Conservation (phyloP, 495 filamentous ascomycete genomes). For the Penicillium egyptiacum region DNA sequence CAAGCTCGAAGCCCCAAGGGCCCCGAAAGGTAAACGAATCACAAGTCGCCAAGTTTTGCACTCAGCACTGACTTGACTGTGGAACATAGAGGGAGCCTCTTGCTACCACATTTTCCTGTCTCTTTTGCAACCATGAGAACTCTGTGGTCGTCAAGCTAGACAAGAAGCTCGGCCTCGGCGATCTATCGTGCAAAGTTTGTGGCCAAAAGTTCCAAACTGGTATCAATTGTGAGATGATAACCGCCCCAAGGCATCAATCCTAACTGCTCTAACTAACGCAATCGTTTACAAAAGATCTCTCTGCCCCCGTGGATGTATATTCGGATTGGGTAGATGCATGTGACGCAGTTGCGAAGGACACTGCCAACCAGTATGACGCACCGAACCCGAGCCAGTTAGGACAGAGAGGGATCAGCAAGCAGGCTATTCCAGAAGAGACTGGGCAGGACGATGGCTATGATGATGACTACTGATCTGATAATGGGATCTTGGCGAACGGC, state of each 20-base stretch:
- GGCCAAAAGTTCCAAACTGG: slow-evolving; percentile 88
- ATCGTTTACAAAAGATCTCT: slow-evolving; percentile 61
- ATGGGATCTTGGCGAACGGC: slow-evolving; percentile 20
- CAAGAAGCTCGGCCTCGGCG: slow-evolving; percentile 82
- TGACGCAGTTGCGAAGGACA: slow-evolving; percentile 71
- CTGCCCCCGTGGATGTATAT: slow-evolving; percentile 89
- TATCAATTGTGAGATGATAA: slow-evolving; percentile 78
- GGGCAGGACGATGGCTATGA: slow-evolving; percentile 27
- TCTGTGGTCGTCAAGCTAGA: slow-evolving; percentile 85
- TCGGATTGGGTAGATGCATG: slow-evolving; percentile 98
- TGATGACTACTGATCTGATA: slow-evolving; percentile 39
- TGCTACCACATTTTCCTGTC: slow-evolving; percentile 85
- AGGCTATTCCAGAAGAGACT: slow-evolving; percentile 16
- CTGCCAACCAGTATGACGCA: slow-evolving; percentile 53
- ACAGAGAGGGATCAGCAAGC: slow-evolving; percentile 30
- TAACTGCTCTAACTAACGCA: slow-evolving; percentile 10
- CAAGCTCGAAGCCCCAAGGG: slow-evolving; percentile 75
- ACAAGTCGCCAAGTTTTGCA: not conserved
- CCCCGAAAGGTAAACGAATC: slow-evolving; percentile 67
- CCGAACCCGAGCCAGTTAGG: slow-evolving; percentile 13
- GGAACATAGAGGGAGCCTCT: slow-evolving; percentile 72
- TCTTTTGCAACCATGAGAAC: slow-evolving; percentile 98
- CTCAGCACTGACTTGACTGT: slow-evolving; percentile 14
- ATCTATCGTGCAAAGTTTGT: slow-evolving; percentile 86
- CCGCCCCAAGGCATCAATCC: not conserved